Percentiles rank a stretch among this genome's conserved stretches.
These are phyloP conservation scores for Symbiodinium natans DNA, from an alignment of 73 alveolate species.

Conservation along the genomic window DNA sequence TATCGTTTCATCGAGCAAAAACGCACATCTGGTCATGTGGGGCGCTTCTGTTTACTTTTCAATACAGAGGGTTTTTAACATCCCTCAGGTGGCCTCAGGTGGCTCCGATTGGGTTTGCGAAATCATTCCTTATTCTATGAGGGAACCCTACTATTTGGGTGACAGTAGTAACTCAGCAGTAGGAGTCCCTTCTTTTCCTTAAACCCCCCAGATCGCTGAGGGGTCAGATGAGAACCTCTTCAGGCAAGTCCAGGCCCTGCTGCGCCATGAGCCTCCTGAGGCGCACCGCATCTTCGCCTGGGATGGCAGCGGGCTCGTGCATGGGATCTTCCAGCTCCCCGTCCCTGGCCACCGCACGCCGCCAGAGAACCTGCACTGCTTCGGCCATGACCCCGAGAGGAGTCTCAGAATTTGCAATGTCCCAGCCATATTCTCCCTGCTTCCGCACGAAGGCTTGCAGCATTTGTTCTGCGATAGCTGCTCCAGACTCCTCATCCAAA, in stretches of 20 bases:
- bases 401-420: neutral
- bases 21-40: too few relatives aligned
- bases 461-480: conserved; percentile 49
- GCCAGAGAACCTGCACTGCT: conserved; percentile 47
- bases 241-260: conserved; percentile 57
- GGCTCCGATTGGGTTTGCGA: too few relatives aligned
- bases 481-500: conserved; percentile 39
- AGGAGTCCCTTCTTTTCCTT: too few relatives aligned
- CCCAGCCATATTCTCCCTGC: neutral
- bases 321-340: conserved; percentile 67
- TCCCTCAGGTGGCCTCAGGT: too few relatives aligned
- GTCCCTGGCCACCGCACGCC: conserved; percentile 63
- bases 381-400: conserved; percentile 30
- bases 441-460: neutral
- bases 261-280: neutral
- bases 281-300: conserved; percentile 33
- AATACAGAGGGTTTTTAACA: too few relatives aligned
- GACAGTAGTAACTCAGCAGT: too few relatives aligned
- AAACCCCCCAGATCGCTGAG: neutral
- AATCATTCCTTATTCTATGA: too few relatives aligned
- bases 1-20: too few relatives aligned
- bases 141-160: too few relatives aligned
- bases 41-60: too few relatives aligned
- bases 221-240: conserved; percentile 44
- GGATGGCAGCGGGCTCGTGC: conserved; percentile 73